phyloP scores from a whole-genome alignment of 2,329 filamentous ascomycete species.

The Alternaria sp. region DNA sequence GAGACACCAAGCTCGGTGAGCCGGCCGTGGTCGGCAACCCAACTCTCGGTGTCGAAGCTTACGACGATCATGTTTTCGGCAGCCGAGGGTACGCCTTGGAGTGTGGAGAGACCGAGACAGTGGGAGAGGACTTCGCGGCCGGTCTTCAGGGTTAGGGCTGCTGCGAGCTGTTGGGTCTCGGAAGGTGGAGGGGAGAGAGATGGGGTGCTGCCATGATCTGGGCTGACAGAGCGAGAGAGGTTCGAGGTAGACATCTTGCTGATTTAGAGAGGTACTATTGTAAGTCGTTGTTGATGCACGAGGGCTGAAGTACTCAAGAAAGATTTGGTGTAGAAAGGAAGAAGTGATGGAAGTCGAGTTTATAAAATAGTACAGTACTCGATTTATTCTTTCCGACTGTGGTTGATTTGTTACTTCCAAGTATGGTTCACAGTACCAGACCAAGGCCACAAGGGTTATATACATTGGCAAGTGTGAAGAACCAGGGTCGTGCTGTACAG shows the following conservation, averaged over 20 bases:
- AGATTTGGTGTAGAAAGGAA: neutral
- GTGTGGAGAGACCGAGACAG: slow-evolving; percentile 6
- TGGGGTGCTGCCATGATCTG: neutral
- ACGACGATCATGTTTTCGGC: slow-evolving; percentile 16
- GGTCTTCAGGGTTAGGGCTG: neutral
- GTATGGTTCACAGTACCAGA: neutral
- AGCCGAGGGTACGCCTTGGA: slow-evolving; percentile 3
- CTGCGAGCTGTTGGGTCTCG: neutral
- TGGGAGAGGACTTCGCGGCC: slow-evolving; percentile 4
- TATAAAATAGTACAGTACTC: neutral
- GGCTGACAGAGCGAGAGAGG: slow-evolving; percentile 1
- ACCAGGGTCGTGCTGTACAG: neutral
- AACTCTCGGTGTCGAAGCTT: slow-evolving; percentile 23
- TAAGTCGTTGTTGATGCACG: neutral
- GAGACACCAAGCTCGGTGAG: slow-evolving; percentile 26
- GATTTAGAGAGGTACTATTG: neutral
- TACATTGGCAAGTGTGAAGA: neutral
- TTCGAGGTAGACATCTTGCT: neutral
- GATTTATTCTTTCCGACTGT: neutral
- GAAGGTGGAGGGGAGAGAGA: neutral
- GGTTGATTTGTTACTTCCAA: neutral
- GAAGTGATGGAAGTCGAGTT: neutral
- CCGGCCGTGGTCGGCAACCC: slow-evolving; percentile 10
- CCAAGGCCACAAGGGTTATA: neutral
- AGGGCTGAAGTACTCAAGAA: neutral